Percentiles rank a stretch among this genome's conserved stretches.
Evolutionary conservation across 768 basidiomycete genomes (phyloP).

Genomic region (Russula ochroleuca): DNA sequence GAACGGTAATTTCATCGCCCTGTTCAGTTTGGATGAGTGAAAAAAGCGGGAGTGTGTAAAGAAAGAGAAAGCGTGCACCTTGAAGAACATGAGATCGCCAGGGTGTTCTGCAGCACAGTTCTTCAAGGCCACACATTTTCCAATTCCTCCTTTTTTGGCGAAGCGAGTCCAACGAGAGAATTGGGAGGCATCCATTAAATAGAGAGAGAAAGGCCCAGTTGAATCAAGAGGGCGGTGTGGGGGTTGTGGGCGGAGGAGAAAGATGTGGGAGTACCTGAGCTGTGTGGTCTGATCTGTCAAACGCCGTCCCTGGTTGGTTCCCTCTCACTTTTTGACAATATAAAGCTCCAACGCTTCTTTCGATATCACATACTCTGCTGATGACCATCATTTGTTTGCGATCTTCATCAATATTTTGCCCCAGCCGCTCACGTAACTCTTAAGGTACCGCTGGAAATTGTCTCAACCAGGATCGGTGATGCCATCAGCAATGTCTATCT

Average conservation of each 20-base stretch:
- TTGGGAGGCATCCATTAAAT: slow-evolving; percentile 61
- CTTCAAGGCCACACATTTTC: slow-evolving; percentile 64
- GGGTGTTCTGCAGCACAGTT: slow-evolving; percentile 72
- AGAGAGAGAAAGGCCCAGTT: not conserved
- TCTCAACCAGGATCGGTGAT: too few relatives aligned
- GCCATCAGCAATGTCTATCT: too few relatives aligned
- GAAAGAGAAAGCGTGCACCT: slow-evolving; percentile 43
- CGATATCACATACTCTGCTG: too few relatives aligned
- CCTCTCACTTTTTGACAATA: too few relatives aligned
- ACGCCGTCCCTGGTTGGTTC: too few relatives aligned
- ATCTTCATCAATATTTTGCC: too few relatives aligned
- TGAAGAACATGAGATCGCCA: slow-evolving; percentile 84
- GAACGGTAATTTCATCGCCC: slow-evolving; percentile 76
- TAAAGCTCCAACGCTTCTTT: too few relatives aligned
- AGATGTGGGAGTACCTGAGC: not conserved
- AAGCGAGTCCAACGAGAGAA: slow-evolving; percentile 81
- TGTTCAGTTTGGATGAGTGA: slow-evolving; percentile 31
- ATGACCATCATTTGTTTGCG: too few relatives aligned
- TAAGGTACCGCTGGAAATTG: too few relatives aligned
- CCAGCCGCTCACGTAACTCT: too few relatives aligned
- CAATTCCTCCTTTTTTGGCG: slow-evolving; percentile 81
- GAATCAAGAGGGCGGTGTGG: too few relatives aligned
- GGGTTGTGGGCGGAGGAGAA: not conserved
- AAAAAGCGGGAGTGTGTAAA: not conserved
- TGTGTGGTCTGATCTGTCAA: not conserved